phyloP scores from a whole-genome alignment of 2,329 filamentous ascomycete genomes.

The Penicillium griseofulvum region DNA sequence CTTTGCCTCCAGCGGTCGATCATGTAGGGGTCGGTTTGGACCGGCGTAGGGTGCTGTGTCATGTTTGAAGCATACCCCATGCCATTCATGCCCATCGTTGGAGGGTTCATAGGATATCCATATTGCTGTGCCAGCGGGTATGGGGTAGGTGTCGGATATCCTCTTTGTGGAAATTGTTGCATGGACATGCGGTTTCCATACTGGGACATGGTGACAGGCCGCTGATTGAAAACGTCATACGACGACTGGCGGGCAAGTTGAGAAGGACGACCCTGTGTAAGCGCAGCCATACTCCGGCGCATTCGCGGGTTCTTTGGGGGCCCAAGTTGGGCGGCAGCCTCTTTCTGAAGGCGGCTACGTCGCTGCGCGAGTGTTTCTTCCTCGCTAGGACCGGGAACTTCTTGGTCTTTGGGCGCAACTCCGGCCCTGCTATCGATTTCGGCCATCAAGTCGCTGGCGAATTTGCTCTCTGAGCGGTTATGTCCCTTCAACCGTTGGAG shows the following conservation, averaged over 20 bases:
- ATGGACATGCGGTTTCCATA: constrained; percentile 31
- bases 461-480: constrained; percentile 39
- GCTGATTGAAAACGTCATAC: constrained; percentile 18
- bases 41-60: constrained; percentile 42
- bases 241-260: constrained; percentile 30
- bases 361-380: constrained; percentile 50
- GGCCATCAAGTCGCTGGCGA: constrained; percentile 43
- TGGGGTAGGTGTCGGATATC: constrained; percentile 18
- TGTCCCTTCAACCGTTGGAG: constrained; percentile 41
- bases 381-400: constrained; percentile 21
- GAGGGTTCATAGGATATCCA: constrained; percentile 28
- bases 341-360: constrained; percentile 45
- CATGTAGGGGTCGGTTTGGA: constrained; percentile 48
- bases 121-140: constrained; percentile 24
- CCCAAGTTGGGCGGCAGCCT: constrained; percentile 27
- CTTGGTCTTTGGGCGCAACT: constrained; percentile 22
- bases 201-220: constrained; percentile 17
- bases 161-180: constrained; percentile 26
- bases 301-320: constrained; percentile 30
- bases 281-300: constrained; percentile 47
- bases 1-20: constrained; percentile 61
- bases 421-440: constrained; percentile 38
- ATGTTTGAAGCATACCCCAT: constrained; percentile 29
- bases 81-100: constrained; percentile 27
- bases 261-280: constrained; percentile 55